phyloP scores from a whole-genome alignment of 768 basidiomycete species.

The Suillus weaverae region DNA sequence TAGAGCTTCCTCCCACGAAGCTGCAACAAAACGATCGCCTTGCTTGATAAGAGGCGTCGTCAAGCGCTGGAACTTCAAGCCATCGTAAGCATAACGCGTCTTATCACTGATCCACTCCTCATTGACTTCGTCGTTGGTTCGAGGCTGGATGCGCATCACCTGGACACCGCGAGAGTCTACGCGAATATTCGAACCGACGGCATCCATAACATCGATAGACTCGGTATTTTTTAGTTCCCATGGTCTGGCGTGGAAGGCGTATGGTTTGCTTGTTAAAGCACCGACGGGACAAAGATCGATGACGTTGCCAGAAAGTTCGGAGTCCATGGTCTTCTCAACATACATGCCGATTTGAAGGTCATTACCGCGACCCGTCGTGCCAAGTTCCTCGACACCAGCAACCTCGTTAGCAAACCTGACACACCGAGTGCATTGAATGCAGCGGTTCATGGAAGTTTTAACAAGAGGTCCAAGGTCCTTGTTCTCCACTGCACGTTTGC shows the following conservation, averaged over 20 bases:
- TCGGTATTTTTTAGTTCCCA: conserved; percentile 99
- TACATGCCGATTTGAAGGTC: conserved; percentile 99
- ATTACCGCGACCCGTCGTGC: conserved; percentile 96
- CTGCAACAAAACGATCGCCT: conserved; percentile 89
- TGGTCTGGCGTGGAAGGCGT: conserved; percentile 94
- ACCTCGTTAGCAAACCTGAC: conserved; percentile 99
- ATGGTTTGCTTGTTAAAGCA: conserved; percentile 96
- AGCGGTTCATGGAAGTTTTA: conserved; percentile 98
- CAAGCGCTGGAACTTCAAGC: conserved; percentile 91
- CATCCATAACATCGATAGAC: conserved; percentile 93
- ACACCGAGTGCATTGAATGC: conserved; percentile 99
- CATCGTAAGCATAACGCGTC: conserved; percentile 95
- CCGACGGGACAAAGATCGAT: conserved; percentile 98
- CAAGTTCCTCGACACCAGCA: conserved; percentile 96
- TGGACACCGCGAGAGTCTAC: conserved; percentile 93
- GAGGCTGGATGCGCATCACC: conserved; percentile 96
- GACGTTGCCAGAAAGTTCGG: conserved; percentile 96
- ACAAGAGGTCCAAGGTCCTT: conserved; percentile 97
- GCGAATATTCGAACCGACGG: conserved; percentile 94
- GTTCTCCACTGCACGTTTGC: conserved; percentile 97
- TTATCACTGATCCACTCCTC: conserved; percentile 99
- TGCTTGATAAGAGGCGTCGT: conserved; percentile 88
- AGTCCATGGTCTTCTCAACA: conserved; percentile 96
- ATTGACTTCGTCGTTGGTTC: conserved; percentile 96
- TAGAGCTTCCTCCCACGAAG: conserved; percentile 91